Evolutionary conservation across 1,284 basidiomycete species (phyloP).

Genomic region (Sparassis latifolia): DNA sequence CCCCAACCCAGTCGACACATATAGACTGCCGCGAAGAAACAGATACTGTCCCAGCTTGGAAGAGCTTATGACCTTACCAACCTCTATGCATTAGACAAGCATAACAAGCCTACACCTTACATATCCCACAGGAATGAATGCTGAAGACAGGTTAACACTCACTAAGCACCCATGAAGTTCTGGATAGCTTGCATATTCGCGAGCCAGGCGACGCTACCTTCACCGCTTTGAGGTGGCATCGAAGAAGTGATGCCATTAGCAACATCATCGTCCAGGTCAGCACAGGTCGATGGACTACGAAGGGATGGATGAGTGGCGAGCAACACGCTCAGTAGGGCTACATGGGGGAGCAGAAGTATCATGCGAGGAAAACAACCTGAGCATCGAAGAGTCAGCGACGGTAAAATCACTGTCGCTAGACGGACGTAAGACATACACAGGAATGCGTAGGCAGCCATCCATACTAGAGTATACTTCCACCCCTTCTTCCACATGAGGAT

Average conservation of each 20-base stretch:
- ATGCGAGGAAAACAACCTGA: constrained; percentile 65
- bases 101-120: too few relatives aligned
- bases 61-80: too few relatives aligned
- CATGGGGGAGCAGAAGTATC: constrained; percentile 58
- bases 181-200: constrained; percentile 75
- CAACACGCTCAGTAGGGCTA: constrained; percentile 47
- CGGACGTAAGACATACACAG: constrained; percentile 44
- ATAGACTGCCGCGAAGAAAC: too few relatives aligned
- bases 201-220: constrained; percentile 65
- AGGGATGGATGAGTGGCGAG: constrained; percentile 47
- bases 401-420: background rate
- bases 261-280: constrained; percentile 5
- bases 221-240: constrained; percentile 34
- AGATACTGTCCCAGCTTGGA: too few relatives aligned
- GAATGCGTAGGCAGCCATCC: constrained; percentile 64
- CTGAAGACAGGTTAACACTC: constrained; percentile 18
- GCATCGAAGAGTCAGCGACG: background rate
- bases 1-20: too few relatives aligned
- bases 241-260: constrained; percentile 26
- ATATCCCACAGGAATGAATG: too few relatives aligned
- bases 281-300: constrained; percentile 5
- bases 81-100: too few relatives aligned
- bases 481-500: constrained; percentile 67
- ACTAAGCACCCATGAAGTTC: constrained; percentile 75
- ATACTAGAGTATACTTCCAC: constrained; percentile 56